Base-by-base conservation (phyloP, 768 basidiomycete genomes). In the Termitomyces sp. region DNA sequence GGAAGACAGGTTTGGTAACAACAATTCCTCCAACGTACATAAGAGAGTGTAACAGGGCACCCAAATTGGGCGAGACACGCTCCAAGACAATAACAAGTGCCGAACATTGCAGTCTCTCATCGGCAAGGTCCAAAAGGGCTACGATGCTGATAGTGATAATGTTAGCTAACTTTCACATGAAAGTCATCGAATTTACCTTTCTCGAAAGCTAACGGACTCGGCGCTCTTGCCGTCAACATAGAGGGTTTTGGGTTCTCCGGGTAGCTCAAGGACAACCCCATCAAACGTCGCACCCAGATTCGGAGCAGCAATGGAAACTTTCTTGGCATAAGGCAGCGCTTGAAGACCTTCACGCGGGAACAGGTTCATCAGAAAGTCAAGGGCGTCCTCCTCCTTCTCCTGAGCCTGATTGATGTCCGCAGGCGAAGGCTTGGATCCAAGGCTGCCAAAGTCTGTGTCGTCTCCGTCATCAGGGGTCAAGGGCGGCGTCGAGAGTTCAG, bases 1-100 rank as follows among this genome's bases (percentile, higher is more conserved):
- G 77, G 77, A 89, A 90, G 25, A 83, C 84, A 54, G 90, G 89
- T 67, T 84, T 87, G 53, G 91, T 90, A 51, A 95, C 86, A 53
- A 95, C 87, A 49, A 81, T 83, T 54, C 90, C 93, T 60, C 92
- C 92, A 52, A 95, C 90, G 72, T 95, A 95, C 90, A 95, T 91
- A 60, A 95, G 79, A 49, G 93, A 89, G 67, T 95, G 94, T 37
- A 95, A 76, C 56, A 94, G 76, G 65, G 85, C 83, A 63, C 87
- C 82, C 54, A 95, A 78, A 54, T 80, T 82, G 17, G 84, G 81
- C 41, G 85, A 88, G 0, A 85, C 78, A 63, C 87, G 83, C 70
- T 92, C 89, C 54, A 95, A 76, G 37, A 81, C 87, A 62, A 95
- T 92, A 59, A 94, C 81, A 42, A 95, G 80, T 17, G 87, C 85